Evolutionary conservation across 345 rosid species (phyloP), one percentile per base, ranked within the genome.

Genomic region (Populus deltoides): DNA sequence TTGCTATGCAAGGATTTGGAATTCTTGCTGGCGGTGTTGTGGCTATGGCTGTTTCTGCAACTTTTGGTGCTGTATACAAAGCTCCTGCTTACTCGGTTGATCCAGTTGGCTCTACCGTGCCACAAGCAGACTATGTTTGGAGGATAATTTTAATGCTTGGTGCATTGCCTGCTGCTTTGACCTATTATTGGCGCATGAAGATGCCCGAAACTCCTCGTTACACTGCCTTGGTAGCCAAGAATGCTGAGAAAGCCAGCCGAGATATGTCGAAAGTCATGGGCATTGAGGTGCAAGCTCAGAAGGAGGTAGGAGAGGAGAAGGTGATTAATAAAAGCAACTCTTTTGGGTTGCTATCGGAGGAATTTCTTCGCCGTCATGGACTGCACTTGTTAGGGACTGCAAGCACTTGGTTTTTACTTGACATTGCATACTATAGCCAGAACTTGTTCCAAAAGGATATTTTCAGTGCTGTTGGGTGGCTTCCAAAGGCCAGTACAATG

Each of bases 1-100:
- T 86, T 0, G 87, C 87, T 10, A 86, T 86, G 89, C 87, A 86
- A 73, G 89, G 89, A 35, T 82, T 86, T 3, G 87, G 87, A 4
- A 86, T 86, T 71, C 78, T 84, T 66, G 74, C 81, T 45, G 89
- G 81, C 72, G 87, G 89, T 0, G n/a, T 81, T 7, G 85, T 82
- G 35, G 86, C 85, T 27, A 83, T 86, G 53, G 78, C 74, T 1
- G 41, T 82, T 2, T 79, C 88, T 27, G 75, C 86, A 63, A 81
- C 83, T 69, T 82, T 84, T 39, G 57, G 73, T 5, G 81, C 83
- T 35, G 57, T 75, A 66, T 84, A 83, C 72, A 76, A 81, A 9
- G 8, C 89, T 2, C 80, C 81, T 0, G 68, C 85, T 41, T 85
- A 78, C 62, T 61, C 75, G 1, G 78, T 51, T 0, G 77, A 85